Conservation (phyloP, 805 yeast genomes). For the Sporopachydermia quercuum region DNA sequence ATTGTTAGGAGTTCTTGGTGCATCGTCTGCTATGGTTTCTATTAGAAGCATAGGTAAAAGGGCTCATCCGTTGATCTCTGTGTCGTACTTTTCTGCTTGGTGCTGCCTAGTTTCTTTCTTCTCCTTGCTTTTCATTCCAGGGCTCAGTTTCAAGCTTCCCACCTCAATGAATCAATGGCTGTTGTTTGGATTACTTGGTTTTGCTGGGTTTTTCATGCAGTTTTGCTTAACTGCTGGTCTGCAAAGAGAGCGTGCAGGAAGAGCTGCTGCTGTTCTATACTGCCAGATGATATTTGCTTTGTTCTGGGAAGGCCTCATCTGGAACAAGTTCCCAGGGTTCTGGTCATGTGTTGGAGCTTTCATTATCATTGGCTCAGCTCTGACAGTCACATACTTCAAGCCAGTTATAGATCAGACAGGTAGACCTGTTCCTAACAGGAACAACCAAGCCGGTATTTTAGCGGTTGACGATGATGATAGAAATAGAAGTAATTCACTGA, state of each 20-base stretch:
- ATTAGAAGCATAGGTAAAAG: constrained; percentile 61
- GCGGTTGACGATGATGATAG: not conserved
- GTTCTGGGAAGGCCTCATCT: constrained; percentile 55
- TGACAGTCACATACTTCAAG: constrained; percentile 39
- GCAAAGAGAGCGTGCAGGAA: constrained; percentile 66
- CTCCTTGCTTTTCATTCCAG: constrained; percentile 41
- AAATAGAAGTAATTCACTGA: not conserved
- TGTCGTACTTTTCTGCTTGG: constrained; percentile 56
- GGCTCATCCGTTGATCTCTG: constrained; percentile 72
- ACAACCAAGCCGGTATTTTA: not conserved
- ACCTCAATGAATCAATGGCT: constrained; percentile 50
- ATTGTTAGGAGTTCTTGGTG: constrained; percentile 53
- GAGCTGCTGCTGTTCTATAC: constrained; percentile 63
- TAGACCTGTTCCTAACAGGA: not conserved
- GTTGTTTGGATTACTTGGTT: constrained; percentile 44
- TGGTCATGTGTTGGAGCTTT: constrained; percentile 57
- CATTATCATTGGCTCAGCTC: constrained; percentile 52
- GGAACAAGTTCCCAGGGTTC: constrained; percentile 58
- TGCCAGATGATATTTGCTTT: constrained; percentile 68
- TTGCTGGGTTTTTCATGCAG: constrained; percentile 76
- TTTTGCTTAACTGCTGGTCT: constrained; percentile 67
- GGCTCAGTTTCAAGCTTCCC: constrained; percentile 46
- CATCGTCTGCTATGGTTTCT: constrained; percentile 51
- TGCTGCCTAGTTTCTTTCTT: constrained; percentile 39
- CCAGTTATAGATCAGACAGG: constrained; percentile 17